phyloP scores from a whole-genome alignment of 208 protist genomes.

The Herpetomonas samuelpessoai region DNA sequence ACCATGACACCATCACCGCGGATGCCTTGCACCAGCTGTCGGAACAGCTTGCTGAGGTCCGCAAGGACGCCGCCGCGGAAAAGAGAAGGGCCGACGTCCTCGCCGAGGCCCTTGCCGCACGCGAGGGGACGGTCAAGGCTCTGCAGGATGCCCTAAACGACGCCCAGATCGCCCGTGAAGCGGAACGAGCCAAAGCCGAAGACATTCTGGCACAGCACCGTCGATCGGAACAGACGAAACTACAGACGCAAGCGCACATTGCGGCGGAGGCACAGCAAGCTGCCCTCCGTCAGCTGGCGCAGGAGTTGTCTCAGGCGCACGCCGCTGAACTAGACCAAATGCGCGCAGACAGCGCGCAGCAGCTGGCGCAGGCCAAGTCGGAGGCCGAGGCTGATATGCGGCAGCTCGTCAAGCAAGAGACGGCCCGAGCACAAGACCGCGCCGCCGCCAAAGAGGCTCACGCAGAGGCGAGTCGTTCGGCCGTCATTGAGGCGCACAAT shows the following conservation, averaged over 20 bases:
- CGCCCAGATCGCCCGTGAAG: neutral
- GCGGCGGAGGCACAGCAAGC: slow-evolving; percentile 1
- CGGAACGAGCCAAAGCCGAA: slow-evolving; percentile 1
- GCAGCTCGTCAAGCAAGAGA: neutral
- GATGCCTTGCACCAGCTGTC: too few relatives aligned
- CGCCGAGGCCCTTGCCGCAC: neutral
- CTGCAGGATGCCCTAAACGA: slow-evolving; percentile 1
- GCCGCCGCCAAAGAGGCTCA: neutral
- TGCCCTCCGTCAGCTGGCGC: neutral
- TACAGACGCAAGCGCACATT: slow-evolving; percentile 4
- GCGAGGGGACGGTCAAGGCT: slow-evolving; percentile 1
- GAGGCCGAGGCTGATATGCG: neutral
- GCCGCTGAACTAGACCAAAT: neutral
- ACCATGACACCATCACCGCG: too few relatives aligned
- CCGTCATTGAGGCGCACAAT: slow-evolving; percentile 5
- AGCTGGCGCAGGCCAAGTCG: neutral
- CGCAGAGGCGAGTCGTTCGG: neutral
- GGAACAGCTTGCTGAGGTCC: neutral
- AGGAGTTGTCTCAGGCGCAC: neutral
- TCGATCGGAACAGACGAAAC: too few relatives aligned
- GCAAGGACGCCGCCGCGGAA: slow-evolving; percentile 3
- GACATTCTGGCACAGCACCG: too few relatives aligned
- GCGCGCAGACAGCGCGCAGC: slow-evolving; percentile 1
- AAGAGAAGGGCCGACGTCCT: neutral
- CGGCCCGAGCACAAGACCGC: neutral